Conservation (phyloP, 768 basidiomycete genomes). For the Hebeloma cylindrosporum region DNA sequence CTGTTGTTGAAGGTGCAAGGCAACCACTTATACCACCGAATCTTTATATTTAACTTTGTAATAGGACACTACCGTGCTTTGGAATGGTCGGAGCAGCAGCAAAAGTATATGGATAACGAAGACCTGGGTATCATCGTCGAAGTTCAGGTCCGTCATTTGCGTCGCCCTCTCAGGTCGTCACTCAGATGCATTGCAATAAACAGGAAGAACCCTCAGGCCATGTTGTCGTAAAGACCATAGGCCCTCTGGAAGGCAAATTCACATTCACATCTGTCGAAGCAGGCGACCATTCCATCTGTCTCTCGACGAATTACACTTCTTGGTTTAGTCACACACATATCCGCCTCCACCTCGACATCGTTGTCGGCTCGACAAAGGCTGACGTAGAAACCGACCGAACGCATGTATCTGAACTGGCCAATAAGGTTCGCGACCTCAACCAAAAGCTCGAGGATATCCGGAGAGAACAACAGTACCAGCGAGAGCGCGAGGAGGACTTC, state of each 20-base stretch:
- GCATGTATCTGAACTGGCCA: conserved; percentile 79
- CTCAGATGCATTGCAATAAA: conserved; percentile 29
- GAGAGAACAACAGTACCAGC: conserved; percentile 95
- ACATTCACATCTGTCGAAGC: conserved; percentile 98
- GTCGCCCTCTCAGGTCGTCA: neutral
- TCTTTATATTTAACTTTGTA: conserved; percentile 1
- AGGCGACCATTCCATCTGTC: conserved; percentile 96
- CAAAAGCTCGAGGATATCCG: conserved; percentile 90
- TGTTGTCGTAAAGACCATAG: conserved; percentile 83
- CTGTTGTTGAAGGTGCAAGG: conserved; percentile 89
- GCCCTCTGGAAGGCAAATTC: conserved; percentile 87
- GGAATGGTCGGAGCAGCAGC: conserved; percentile 79
- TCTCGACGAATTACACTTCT: conserved; percentile 88
- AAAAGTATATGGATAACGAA: conserved; percentile 68
- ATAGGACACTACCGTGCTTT: conserved; percentile 90
- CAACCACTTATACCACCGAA: neutral
- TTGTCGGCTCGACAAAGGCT: conserved; percentile 83
- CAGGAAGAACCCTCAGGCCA: conserved; percentile 89
- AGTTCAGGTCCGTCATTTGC: conserved; percentile 61
- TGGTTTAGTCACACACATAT: conserved; percentile 90
- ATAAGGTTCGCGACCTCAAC: conserved; percentile 90
- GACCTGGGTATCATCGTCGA: conserved; percentile 88
- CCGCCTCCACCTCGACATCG: conserved; percentile 91
- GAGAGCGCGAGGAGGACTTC: conserved; percentile 91
- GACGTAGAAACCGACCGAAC: conserved; percentile 86